Base-by-base conservation (phyloP, 2,329 filamentous ascomycete species). In the Coniochaeta hoffmannii region DNA sequence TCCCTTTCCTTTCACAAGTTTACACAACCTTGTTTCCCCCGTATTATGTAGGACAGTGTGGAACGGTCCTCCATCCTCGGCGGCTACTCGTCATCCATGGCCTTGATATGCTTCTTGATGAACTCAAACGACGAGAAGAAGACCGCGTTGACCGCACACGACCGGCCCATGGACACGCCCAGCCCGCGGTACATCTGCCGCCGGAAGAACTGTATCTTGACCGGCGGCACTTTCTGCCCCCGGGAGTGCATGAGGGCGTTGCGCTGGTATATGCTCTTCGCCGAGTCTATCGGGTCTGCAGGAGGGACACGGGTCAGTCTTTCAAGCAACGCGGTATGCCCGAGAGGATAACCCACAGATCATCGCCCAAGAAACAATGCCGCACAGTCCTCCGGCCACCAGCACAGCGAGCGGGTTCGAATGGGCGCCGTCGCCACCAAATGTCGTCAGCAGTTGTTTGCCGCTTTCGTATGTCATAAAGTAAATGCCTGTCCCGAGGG, bases 81-180 rank as follows among this genome's bases (percentile, higher is more conserved):
- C 17, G 11, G 9, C 19, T 26, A 34, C 15, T 69, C 64, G 52
- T 82, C 77, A 36, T 82, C 77, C 60, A 81, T 71, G 10, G 73
- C 69, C 65, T 80, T 79, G 69, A 85, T 82, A 60, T 78, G 76
- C 68, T 85, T 86, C 74, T 94, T 94, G 64, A 89, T 80, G 64
- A 90, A 86, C 72, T 95, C 90, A 68, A 94, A 95, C 36, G 86
- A 87, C 44, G 88, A 91, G 73, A 95, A 95, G 78, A 95, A 95
- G 64, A 95, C 88, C 61, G 89, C 89, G 68, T 95, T 95, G 62
- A 94, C 85, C 53, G 90, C 78, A 64, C 88, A 91, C 12, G 89
- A 92, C 55, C 90, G 85, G 61, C 83, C 81, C 85, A 94, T 92
- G 35, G 88, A 92, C 26, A 94, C 89, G 22, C 86, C 88, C 3